Evolutionary conservation across 192 early-diverging fungal species (phyloP).

Genomic region (Chytriomyces confervae): DNA sequence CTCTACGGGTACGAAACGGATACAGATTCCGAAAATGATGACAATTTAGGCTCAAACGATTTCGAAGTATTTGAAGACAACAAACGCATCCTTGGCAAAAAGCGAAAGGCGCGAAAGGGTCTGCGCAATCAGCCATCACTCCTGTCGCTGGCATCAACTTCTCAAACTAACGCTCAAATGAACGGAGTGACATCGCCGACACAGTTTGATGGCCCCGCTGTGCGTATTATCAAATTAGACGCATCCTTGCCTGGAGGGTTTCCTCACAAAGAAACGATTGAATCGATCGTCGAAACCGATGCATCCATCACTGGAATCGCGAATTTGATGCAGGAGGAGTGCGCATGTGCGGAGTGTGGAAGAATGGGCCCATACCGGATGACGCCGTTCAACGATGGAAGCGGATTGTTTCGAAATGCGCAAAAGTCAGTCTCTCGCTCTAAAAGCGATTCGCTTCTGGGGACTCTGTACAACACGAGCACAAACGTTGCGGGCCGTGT

Average conservation of each 20-base stretch:
- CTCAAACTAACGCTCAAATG: neutral
- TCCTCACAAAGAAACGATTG: constrained; percentile 18
- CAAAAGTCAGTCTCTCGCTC: neutral
- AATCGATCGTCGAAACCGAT: constrained; percentile 23
- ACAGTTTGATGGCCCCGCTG: constrained; percentile 13
- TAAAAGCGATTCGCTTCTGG: constrained; percentile 9
- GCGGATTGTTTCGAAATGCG: neutral
- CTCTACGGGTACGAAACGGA: constrained; percentile 32
- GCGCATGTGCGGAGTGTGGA: constrained; percentile 18
- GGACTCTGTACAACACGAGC: constrained; percentile 18
- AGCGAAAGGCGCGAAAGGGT: neutral
- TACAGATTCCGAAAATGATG: constrained; percentile 7
- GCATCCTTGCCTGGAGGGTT: constrained; percentile 29
- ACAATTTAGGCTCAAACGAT: neutral
- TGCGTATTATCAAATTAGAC: constrained; percentile 35
- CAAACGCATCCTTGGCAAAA: neutral
- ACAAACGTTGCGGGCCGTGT: constrained; percentile 30
- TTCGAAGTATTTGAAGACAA: constrained; percentile 20
- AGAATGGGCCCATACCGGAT: constrained; percentile 9
- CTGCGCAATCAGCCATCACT: constrained; percentile 13
- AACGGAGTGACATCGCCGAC: neutral
- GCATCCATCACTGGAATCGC: constrained; percentile 25
- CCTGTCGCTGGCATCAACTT: neutral
- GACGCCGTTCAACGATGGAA: constrained; percentile 28
- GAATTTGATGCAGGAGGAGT: neutral